phyloP scores from a whole-genome alignment of 2,329 filamentous ascomycete genomes.

The Fusarium zealandicum region DNA sequence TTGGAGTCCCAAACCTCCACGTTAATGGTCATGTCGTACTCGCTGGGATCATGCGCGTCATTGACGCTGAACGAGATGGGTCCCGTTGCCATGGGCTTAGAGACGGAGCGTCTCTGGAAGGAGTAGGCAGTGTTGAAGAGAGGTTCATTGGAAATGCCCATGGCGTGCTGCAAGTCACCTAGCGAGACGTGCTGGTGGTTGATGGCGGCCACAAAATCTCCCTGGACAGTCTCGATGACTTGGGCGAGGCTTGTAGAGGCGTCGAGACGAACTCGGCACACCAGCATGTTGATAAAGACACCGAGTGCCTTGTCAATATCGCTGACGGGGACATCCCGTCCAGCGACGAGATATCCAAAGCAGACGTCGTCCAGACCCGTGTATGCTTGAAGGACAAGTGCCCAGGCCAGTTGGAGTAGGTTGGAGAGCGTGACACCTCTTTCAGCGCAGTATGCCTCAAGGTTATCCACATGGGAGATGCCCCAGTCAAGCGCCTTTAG shows the following conservation, averaged over 20 bases:
- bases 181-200: constrained; percentile 18
- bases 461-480: not conserved
- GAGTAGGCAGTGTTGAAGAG: constrained; percentile 37
- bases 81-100: constrained; percentile 17
- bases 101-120: constrained; percentile 26
- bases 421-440: constrained; percentile 22
- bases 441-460: constrained; percentile 10
- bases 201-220: constrained; percentile 10
- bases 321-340: constrained; percentile 8
- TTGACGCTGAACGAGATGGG: constrained; percentile 23
- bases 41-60: constrained; percentile 26
- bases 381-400: constrained; percentile 23
- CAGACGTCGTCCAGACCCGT: constrained; percentile 25
- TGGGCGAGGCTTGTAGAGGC: not conserved
- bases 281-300: constrained; percentile 28
- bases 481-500: constrained; percentile 11
- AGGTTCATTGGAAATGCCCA: constrained; percentile 6
- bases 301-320: constrained; percentile 21
- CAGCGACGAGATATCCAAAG: constrained; percentile 20
- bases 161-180: constrained; percentile 8
- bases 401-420: constrained; percentile 23
- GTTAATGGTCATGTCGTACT: constrained; percentile 36
- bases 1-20: constrained; percentile 33
- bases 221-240: not conserved
- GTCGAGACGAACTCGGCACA: constrained; percentile 10